These are phyloP conservation scores for Xylaria venustula DNA, from an alignment of 495 filamentous ascomycete species.

Conservation along the genomic window DNA sequence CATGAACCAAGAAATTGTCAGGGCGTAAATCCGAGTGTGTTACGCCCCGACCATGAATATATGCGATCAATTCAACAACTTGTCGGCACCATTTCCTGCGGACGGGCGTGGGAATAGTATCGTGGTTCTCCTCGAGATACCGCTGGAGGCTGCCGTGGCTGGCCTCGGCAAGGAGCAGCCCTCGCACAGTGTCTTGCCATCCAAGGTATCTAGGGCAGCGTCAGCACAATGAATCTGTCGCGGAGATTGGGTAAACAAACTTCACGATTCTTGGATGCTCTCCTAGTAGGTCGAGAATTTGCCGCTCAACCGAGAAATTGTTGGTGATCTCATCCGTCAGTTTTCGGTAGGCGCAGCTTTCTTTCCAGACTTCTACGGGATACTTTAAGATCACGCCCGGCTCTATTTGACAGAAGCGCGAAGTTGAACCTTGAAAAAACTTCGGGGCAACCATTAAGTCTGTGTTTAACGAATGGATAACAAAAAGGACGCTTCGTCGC, in stretches of 20 bases:
- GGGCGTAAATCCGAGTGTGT: conserved; percentile 4
- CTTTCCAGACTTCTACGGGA: too few species aligned
- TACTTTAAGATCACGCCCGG: too few species aligned
- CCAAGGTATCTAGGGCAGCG: conserved; percentile 5
- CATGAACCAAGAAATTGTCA: conserved; percentile 11
- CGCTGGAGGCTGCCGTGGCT: conserved; percentile 4
- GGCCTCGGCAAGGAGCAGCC: conserved; percentile 7
- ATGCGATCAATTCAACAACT: conserved; percentile 6
- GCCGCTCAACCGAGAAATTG: too few species aligned
- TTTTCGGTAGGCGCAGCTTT: too few species aligned
- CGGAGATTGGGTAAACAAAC: not conserved
- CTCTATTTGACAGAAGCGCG: too few species aligned
- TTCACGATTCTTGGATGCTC: not conserved
- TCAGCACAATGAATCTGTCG: not conserved
- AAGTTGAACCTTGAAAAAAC: too few species aligned
- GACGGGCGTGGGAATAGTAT: not conserved
- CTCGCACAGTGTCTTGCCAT: not conserved
- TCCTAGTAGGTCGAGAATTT: too few species aligned
- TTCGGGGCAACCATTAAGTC: too few species aligned
- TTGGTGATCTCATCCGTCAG: too few species aligned
- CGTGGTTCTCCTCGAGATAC: conserved; percentile 1
- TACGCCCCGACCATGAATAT: conserved; percentile 8
- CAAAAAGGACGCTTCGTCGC: too few species aligned
- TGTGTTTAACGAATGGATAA: too few species aligned
- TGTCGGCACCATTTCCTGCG: conserved; percentile 6